phyloP scores from a whole-genome alignment of 768 basidiomycete species.

The Lyophyllum decastes region DNA sequence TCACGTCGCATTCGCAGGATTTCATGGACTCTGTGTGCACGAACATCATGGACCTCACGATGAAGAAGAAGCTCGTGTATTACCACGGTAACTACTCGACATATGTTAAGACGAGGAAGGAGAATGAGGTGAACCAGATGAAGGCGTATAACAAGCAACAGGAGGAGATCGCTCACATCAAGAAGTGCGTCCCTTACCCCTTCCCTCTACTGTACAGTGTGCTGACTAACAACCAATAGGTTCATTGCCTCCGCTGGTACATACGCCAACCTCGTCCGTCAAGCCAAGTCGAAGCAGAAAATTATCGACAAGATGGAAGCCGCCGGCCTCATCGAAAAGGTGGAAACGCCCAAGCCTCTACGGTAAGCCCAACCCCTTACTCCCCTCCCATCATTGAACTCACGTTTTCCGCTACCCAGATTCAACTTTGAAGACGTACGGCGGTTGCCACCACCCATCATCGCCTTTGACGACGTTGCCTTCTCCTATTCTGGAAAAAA shows the following conservation, averaged over 20 bases:
- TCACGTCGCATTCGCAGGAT: slow-evolving; percentile 98
- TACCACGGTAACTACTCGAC: slow-evolving; percentile 96
- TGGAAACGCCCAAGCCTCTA: slow-evolving; percentile 72
- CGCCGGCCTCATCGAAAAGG: slow-evolving; percentile 92
- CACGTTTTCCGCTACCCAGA: too few species aligned
- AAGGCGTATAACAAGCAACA: slow-evolving; percentile 99
- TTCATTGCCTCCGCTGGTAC: slow-evolving; percentile 99
- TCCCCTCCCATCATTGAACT: not conserved
- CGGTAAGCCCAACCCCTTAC: slow-evolving; percentile 32
- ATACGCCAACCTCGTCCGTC: slow-evolving; percentile 97
- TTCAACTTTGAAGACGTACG: slow-evolving; percentile 97
- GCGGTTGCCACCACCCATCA: slow-evolving; percentile 94
- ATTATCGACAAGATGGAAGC: slow-evolving; percentile 99
- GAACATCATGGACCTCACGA: slow-evolving; percentile 95
- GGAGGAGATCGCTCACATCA: slow-evolving; percentile 97
- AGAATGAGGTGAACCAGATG: slow-evolving; percentile 99
- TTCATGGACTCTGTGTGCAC: slow-evolving; percentile 99
- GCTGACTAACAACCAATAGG: slow-evolving; percentile 36
- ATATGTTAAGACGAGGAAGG: slow-evolving; percentile 93
- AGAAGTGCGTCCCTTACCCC: slow-evolving; percentile 63
- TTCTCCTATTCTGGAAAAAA: slow-evolving; percentile 94
- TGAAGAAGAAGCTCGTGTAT: slow-evolving; percentile 90
- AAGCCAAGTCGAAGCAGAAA: slow-evolving; percentile 99
- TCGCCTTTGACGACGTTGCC: slow-evolving; percentile 93
- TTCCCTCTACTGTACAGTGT: not conserved